These are phyloP conservation scores for Colletotrichum limetticola DNA, from an alignment of 2,329 filamentous ascomycete species.

Conservation along the genomic window DNA sequence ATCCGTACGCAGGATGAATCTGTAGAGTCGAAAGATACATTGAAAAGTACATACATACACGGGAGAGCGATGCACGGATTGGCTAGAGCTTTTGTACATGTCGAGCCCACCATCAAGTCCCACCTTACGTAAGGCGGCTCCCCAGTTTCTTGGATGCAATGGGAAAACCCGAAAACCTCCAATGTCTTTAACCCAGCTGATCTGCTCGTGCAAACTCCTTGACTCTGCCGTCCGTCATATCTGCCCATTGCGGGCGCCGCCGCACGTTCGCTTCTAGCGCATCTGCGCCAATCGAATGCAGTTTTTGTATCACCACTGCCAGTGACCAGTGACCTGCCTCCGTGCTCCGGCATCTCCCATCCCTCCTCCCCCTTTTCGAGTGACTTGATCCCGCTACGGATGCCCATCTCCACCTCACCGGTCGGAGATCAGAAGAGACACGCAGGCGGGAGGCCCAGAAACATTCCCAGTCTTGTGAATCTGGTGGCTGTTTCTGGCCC, in stretches of 20 bases:
- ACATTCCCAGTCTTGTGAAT: background rate
- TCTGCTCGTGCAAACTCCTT: constrained; percentile 15
- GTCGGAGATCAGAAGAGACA: constrained; percentile 1
- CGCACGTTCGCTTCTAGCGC: constrained; percentile 8
- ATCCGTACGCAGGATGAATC: too few species aligned
- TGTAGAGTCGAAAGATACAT: background rate
- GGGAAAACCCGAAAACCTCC: constrained; percentile 9
- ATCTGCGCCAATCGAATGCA: constrained; percentile 21
- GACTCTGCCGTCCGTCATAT: constrained; percentile 4
- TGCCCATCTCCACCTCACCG: constrained; percentile 3
- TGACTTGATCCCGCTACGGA: background rate
- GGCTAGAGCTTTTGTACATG: constrained; percentile 19
- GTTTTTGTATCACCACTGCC: constrained; percentile 12
- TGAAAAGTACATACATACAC: background rate
- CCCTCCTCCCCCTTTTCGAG: background rate
- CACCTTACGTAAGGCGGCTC: constrained; percentile 27
- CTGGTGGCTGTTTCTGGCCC: constrained; percentile 3
- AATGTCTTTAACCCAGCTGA: constrained; percentile 3
- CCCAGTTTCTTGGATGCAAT: constrained; percentile 17
- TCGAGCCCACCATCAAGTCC: background rate
- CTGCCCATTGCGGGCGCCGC: constrained; percentile 3
- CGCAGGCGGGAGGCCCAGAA: background rate
- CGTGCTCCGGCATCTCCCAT: constrained; percentile 4
- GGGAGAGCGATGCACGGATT: constrained; percentile 15
- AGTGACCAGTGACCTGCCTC: constrained; percentile 5